These are phyloP conservation scores for Primulina eburnea DNA, from an alignment of 257 asterid species.

Conservation along the genomic window DNA sequence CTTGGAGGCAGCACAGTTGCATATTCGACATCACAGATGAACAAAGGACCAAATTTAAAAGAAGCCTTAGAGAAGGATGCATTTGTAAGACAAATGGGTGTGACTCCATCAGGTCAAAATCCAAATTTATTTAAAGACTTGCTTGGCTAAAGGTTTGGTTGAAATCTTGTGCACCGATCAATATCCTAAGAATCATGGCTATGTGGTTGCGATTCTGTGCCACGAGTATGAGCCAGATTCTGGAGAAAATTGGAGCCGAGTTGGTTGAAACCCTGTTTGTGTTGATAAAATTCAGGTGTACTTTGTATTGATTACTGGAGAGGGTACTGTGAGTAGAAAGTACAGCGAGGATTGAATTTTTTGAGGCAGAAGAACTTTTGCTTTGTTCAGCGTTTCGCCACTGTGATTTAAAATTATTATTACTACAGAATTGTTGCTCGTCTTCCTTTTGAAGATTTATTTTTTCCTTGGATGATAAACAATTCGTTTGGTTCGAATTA, in stretches of 20 bases:
- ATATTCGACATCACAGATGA: slow-evolving; percentile 32
- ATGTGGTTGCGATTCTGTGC: slow-evolving; percentile 15
- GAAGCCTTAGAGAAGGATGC: slow-evolving; percentile 86
- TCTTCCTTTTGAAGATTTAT: no score
- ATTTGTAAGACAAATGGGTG: slow-evolving; percentile 89
- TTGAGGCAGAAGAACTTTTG: slow-evolving; percentile 13
- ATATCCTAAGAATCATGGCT: slow-evolving; percentile 13
- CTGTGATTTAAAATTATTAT: background rate
- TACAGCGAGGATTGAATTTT: slow-evolving; percentile 18
- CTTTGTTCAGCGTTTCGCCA: slow-evolving; percentile 9
- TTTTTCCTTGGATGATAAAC: no score
- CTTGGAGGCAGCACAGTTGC: slow-evolving; percentile 33
- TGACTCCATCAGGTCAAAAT: slow-evolving; percentile 78
- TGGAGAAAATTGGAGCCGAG: slow-evolving; percentile 19
- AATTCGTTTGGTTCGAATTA: no score
- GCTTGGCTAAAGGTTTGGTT: slow-evolving; percentile 48
- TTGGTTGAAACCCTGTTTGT: background rate
- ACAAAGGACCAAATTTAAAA: slow-evolving; percentile 70
- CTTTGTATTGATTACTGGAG: slow-evolving; percentile 27
- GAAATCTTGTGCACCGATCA: slow-evolving; percentile 17
- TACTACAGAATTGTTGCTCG: background rate
- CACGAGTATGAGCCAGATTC: slow-evolving; percentile 1
- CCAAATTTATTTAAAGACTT: slow-evolving; percentile 84
- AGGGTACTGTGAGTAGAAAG: slow-evolving; percentile 23
- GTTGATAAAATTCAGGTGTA: slow-evolving; percentile 22